Percentiles rank a stretch among this genome's conserved stretches.
Evolutionary conservation across 208 protist genomes (phyloP).

Genomic region (Leishmania braziliensis): DNA sequence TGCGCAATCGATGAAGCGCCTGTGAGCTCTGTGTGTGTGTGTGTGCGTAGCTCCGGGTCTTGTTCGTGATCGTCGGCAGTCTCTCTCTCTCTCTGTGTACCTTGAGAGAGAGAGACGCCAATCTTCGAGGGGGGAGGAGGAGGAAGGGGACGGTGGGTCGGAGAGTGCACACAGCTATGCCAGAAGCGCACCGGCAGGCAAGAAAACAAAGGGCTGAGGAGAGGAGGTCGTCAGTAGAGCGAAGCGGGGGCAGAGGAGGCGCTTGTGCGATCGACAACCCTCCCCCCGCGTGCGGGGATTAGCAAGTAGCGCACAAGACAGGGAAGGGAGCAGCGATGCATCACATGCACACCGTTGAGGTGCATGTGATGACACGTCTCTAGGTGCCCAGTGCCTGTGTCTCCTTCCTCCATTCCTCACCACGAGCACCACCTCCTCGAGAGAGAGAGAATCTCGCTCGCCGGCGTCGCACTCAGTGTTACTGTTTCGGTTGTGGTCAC

Average conservation of each 20-base stretch:
- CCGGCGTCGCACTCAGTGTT: not conserved
- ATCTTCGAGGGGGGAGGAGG: not conserved
- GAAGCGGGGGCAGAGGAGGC: not conserved
- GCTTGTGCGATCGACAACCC: not conserved
- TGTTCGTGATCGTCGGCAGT: not conserved
- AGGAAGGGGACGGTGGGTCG: not conserved
- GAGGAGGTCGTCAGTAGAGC: no score
- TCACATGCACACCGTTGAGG: not conserved
- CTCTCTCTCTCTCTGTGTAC: not conserved
- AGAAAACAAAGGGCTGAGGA: not conserved
- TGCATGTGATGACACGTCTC: not conserved
- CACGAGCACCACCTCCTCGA: not conserved
- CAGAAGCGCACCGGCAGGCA: not conserved
- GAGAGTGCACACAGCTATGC: not conserved
- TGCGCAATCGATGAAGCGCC: not conserved
- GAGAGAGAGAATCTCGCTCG: not conserved
- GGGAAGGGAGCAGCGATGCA: not conserved
- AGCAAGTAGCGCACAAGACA: not conserved
- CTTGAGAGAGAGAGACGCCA: not conserved
- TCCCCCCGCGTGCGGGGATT: not conserved
- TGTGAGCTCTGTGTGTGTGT: not conserved
- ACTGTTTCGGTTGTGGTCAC: no score
- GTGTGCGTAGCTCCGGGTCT: not conserved
- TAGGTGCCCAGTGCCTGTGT: not conserved
- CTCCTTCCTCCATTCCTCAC: not conserved